Evolutionary conservation across 768 basidiomycete genomes (phyloP), one percentile per base, ranked within the genome.

Genomic region (Hypsizygus marmoreus): DNA sequence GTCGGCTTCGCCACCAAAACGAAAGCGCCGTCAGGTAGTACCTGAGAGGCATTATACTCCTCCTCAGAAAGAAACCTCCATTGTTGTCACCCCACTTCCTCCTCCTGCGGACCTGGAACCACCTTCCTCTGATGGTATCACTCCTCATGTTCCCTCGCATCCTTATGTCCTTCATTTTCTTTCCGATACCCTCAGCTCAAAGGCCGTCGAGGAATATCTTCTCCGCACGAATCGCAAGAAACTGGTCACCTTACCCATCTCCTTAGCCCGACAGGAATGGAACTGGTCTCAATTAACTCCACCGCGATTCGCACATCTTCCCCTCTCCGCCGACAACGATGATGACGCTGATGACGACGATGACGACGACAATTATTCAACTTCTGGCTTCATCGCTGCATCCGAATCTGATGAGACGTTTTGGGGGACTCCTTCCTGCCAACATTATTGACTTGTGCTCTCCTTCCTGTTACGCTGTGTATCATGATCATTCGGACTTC

Each of bases 281-380:
- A 68, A 60, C 43, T 76, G 75, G 75, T 65, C 70, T 32, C 71
- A 70, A 33, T 61, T 75, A 24, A 65, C 64, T 45, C 40, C 57
- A 13, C 66, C 71, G 36, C 65, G 56, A 22, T 73, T 71, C 45
- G 43, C 41, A 38, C 29, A 55, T 40, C 34, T 38, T 12, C 16
- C 45, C 28, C 47, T 32, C n/a, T n/a, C n/a, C n/a, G n/a, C n/a
- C n/a, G 37, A 38, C 19, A 29, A 32, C 29, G 19, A 26, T 30
- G 49, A 47, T 28, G 10, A 42, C 29, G 39, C 28, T n/a, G 16
- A 17, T 30, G 37, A 38, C 19, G 28, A 32, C 29, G 19, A 26
- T 30, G 49, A 47, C 32, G 10, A 42, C 29, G 39, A 33, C 16
- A 17, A 17, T 30, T 44, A 25, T 22, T 19, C 33, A 10, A 20